Base-by-base conservation (phyloP, 2,329 filamentous ascomycete genomes). In the Ceratocystis huliohia region DNA sequence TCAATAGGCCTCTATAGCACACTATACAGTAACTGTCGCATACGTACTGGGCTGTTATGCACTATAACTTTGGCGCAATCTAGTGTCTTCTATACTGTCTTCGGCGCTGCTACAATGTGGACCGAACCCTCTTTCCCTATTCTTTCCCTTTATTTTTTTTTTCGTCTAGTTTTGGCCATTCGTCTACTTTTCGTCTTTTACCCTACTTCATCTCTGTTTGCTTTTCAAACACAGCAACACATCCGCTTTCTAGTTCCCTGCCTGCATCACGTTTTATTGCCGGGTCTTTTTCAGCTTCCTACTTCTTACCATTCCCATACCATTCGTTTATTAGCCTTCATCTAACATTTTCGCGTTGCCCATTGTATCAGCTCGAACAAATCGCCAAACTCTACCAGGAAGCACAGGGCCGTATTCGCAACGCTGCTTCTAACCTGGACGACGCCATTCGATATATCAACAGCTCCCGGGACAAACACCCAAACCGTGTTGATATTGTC, bases 381-480 rank as follows among this genome's bases (percentile, higher is more conserved):
- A 82, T 87, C 65, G 78, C 82, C 65, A 77, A 77, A 15, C 76
- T 92, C 5, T 86, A 86, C 71, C 78, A 81, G 37, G 84, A 85
- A 69, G 84, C 88, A 2, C 78, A 86, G 69, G 79, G 86, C 67
- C 89, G 94, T 73, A 89, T 92, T 64, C 82, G 89, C 68, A 82
- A 79, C n/a, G 85, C 87, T 0, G 73, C 90, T 0, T 82, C 79
- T 68, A 87, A 95, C 71, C 74, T 89, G 8, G 81, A 87, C 68
- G 88, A 86, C 2, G 91, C 92, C 0, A 80, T 88, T 57, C 81
- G 85, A 65, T 94, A 87, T 72, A 77, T 94, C 15, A 72, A 86
- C 8, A 81, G 84, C 4, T 84, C 82, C 25, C 83, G 82, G 65
- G 84, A 88, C 65, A 82, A 84, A 50, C 89, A 91, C 71, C 89